Evolutionary conservation across 257 asterid species (phyloP).

Genomic region (Vinca minor): DNA sequence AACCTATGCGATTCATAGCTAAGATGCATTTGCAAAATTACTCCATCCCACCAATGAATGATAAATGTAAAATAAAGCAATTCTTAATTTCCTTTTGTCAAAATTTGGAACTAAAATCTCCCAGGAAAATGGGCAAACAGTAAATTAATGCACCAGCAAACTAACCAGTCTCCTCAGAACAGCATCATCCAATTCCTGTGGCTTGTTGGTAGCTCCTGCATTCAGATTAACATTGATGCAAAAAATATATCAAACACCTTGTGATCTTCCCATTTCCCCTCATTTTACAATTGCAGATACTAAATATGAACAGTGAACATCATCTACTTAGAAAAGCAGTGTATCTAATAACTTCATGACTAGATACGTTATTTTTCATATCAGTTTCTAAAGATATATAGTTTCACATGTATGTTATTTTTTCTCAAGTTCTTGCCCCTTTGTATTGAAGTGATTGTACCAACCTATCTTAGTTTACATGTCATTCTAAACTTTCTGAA

Average conservation of each 20-base stretch:
- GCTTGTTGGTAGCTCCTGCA: conserved; percentile 99
- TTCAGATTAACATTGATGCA: conserved; percentile 18
- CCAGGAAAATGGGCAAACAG: background rate
- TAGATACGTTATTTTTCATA: background rate
- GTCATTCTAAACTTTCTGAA: background rate
- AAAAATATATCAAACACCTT: background rate
- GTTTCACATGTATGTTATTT: background rate
- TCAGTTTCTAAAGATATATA: background rate
- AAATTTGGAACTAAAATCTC: background rate
- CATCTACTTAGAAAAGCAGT: background rate
- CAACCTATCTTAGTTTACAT: background rate
- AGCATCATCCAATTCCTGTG: conserved; percentile 97
- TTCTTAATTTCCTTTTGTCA: background rate
- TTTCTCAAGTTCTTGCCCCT: background rate
- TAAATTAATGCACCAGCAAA: conserved; percentile 13
- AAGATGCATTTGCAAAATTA: background rate
- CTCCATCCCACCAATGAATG: background rate
- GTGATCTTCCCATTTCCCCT: background rate
- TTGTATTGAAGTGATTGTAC: background rate
- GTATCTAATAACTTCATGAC: background rate
- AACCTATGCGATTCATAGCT: background rate
- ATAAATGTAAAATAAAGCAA: background rate
- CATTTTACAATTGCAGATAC: background rate
- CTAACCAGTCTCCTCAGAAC: conserved; percentile 99
- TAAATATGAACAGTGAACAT: background rate